phyloP scores from a whole-genome alignment of 2,329 filamentous ascomycete species.

The Zasmidium angulare region DNA sequence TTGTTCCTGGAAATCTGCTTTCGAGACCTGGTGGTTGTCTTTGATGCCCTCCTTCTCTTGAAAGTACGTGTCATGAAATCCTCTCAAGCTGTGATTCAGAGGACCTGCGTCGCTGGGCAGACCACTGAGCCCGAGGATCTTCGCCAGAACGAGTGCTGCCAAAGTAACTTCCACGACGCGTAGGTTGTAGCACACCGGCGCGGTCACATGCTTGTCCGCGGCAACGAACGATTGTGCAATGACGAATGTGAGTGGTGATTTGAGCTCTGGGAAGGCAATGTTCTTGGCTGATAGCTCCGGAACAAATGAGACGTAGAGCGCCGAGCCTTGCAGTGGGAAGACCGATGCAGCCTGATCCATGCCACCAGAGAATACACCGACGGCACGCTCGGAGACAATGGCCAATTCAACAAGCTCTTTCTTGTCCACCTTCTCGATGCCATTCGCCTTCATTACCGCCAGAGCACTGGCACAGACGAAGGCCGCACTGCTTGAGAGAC shows the following conservation, averaged over 20 bases:
- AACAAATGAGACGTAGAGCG: slow-evolving; percentile 86
- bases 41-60: slow-evolving; percentile 50
- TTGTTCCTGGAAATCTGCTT: slow-evolving; percentile 56
- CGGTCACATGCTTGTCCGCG: slow-evolving; percentile 92
- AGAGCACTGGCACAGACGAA: slow-evolving; percentile 89
- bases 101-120: slow-evolving; percentile 79
- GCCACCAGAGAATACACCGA: slow-evolving; percentile 94
- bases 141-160: slow-evolving; percentile 68
- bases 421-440: slow-evolving; percentile 77
- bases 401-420: slow-evolving; percentile 88
- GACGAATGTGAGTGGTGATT: slow-evolving; percentile 83
- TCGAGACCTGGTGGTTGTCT: slow-evolving; percentile 49
- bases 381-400: slow-evolving; percentile 88
- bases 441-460: slow-evolving; percentile 83
- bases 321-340: slow-evolving; percentile 81
- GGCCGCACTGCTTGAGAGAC: slow-evolving; percentile 88
- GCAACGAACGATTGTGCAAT: slow-evolving; percentile 93
- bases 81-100: slow-evolving; percentile 76
- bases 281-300: slow-evolving; percentile 74
- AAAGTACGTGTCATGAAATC: slow-evolving; percentile 84
- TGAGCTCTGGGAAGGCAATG: slow-evolving; percentile 76
- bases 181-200: slow-evolving; percentile 92
- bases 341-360: slow-evolving; percentile 99
- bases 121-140: slow-evolving; percentile 57
- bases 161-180: slow-evolving; percentile 94